Evolutionary conservation across 2,329 filamentous ascomycete genomes (phyloP), one percentile per base, ranked within the genome.

Genomic region (Rhinocladiella similis): DNA sequence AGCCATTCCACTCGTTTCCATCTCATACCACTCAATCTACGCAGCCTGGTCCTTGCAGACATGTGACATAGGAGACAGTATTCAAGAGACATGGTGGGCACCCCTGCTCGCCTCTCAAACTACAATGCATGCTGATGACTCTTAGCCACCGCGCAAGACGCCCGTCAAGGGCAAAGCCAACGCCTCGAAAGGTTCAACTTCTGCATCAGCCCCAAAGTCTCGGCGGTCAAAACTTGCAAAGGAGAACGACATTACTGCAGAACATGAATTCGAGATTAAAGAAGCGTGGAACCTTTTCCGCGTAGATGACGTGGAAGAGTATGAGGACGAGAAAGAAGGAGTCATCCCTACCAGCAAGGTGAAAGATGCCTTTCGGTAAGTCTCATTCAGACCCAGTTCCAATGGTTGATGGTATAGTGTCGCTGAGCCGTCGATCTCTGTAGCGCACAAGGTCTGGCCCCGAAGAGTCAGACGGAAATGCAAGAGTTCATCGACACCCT

Each of bases 201-300:
- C 52, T 22, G 48, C 49, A 45, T 25, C 61, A 74, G 70, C 73
- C 67, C 57, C 71, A 70, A 54, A 74, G 71, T 62, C 73, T 53
- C 88, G 89, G 61, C 85, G 85, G 68, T 96, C 92, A 57, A 95
- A 91, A 72, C 89, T 97, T 66, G 93, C 93, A 27, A 93, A 92
- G 75, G 91, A 96, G 69, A 86, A 97, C 80, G 87, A 91, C 72
- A 85, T 97, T 68, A 87, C 85, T 13, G 88, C 86, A 39, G 84
- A 88, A 62, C 88, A 97, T 74, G 93, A 97, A 75, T 82, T 83
- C 65, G 91, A 97, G 75, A 96, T 99, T 69, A 86, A 85, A 67
- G 92, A 97, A 73, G 92, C 92, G 13, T 97, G 94, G 72, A 80
- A 83, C 19, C 81, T 97, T 6, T 99, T 97, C 71, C 78, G 86